These are phyloP conservation scores for Trametes villosa DNA, from an alignment of 768 basidiomycete species.

Conservation along the genomic window DNA sequence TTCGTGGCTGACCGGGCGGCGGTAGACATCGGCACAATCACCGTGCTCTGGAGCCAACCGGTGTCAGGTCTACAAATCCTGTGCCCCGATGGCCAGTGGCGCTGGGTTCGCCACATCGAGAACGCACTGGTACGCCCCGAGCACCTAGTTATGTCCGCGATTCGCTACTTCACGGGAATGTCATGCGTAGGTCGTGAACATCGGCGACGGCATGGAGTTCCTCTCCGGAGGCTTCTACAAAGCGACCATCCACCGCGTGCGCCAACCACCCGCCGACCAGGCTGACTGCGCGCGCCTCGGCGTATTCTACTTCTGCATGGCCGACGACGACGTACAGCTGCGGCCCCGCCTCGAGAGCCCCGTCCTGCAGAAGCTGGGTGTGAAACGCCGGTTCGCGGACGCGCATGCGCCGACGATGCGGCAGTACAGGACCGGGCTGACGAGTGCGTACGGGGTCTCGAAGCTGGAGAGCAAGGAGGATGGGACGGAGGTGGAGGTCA, in stretches of 20 bases:
- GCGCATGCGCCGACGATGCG: slow-evolving; percentile 54
- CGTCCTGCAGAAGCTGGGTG: slow-evolving; percentile 50
- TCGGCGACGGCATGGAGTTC: slow-evolving; percentile 63
- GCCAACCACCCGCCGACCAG: slow-evolving; percentile 62
- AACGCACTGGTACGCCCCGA: slow-evolving; percentile 52
- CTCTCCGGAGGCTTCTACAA: slow-evolving; percentile 64
- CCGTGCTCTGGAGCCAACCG: slow-evolving; percentile 65
- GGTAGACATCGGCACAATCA: slow-evolving; percentile 58
- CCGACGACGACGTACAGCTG: slow-evolving; percentile 54
- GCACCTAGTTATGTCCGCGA: too few species aligned
- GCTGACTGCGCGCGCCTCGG: slow-evolving; percentile 53
- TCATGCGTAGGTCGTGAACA: slow-evolving; percentile 45
- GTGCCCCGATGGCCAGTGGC: slow-evolving; percentile 54
- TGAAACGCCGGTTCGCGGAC: slow-evolving; percentile 43
- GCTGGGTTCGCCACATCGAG: slow-evolving; percentile 61
- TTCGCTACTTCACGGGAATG: too few species aligned
- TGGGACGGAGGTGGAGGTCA: slow-evolving; percentile 56
- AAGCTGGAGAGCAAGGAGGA: slow-evolving; percentile 46
- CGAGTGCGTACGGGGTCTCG: slow-evolving; percentile 53
- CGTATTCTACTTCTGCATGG: slow-evolving; percentile 59
- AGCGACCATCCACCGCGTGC: slow-evolving; percentile 63
- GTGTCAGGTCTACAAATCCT: slow-evolving; percentile 62
- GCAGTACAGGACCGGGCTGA: slow-evolving; percentile 55
- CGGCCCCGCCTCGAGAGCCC: slow-evolving; percentile 51
- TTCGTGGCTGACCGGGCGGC: background rate